Percentiles rank a stretch among this genome's conserved stretches.
These are phyloP conservation scores for Nannochloropsis salina DNA, from an alignment of 108 stramenopile species.

Conservation along the genomic window DNA sequence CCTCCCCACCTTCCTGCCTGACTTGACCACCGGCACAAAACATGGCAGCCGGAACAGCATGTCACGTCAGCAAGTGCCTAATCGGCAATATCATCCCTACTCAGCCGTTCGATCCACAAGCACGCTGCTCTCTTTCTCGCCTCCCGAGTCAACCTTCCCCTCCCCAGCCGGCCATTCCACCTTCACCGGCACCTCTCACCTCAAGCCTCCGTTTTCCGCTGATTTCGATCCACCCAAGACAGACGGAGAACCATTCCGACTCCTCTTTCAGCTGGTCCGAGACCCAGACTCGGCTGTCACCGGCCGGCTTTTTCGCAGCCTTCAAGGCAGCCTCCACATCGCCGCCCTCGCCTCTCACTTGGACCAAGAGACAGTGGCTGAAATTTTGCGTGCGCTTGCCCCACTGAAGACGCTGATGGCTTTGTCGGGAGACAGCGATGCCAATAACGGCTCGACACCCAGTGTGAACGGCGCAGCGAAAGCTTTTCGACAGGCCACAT, in stretches of 20 bases:
- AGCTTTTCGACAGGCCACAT: not conserved
- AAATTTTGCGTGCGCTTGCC: not conserved
- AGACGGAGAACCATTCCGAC: not conserved
- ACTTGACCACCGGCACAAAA: not conserved
- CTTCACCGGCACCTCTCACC: not conserved
- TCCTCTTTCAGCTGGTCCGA: not conserved
- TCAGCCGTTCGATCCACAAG: not conserved
- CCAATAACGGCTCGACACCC: not conserved
- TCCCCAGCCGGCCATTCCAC: not conserved
- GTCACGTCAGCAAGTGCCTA: not conserved
- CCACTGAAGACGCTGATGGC: not conserved
- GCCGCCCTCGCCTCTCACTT: constrained; percentile 4
- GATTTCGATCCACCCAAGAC: not conserved
- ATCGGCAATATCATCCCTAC: not conserved
- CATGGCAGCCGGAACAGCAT: not conserved
- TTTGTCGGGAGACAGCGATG: not conserved
- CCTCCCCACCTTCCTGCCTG: not conserved
- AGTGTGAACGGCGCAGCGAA: not conserved
- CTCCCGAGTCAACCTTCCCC: no score
- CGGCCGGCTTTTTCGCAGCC: not conserved
- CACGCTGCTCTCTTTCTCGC: not conserved
- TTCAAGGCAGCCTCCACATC: not conserved
- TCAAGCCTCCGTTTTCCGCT: not conserved
- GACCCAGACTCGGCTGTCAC: constrained; percentile 1
- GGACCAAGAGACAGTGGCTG: not conserved